A percentile compares a stretch with the other conserved stretches of the same genome.
These are phyloP conservation scores for Epichloe sibirici DNA, from an alignment of 2,329 filamentous ascomycete species.

Conservation along the genomic window DNA sequence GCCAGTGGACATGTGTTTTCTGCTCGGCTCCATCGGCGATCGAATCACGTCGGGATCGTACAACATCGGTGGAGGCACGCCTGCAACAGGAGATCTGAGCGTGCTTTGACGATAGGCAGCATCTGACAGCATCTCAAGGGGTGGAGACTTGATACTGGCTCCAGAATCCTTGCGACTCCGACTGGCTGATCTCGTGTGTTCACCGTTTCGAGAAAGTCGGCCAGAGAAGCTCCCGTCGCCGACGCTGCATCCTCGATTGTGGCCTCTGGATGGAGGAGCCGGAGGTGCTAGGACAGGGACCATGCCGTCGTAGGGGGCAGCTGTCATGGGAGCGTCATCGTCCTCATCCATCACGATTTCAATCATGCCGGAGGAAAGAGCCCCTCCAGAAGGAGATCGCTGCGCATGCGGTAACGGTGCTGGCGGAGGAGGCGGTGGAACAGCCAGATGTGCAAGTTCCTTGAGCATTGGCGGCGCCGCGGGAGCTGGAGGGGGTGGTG, in stretches of 20 bases:
- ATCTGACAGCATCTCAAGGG: constrained; percentile 28
- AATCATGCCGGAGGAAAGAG: constrained; percentile 42
- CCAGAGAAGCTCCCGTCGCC: constrained; percentile 39
- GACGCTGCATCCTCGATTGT: constrained; percentile 45
- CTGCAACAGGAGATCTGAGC: constrained; percentile 17
- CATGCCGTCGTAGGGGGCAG: constrained; percentile 28
- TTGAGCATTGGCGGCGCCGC: constrained; percentile 41
- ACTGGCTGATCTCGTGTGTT: constrained; percentile 48
- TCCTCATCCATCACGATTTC: constrained; percentile 57
- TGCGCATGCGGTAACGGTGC: constrained; percentile 38
- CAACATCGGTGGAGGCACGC: constrained; percentile 21
- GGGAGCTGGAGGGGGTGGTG: constrained; percentile 38
- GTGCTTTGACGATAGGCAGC: constrained; percentile 11
- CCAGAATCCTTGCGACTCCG: constrained; percentile 35
- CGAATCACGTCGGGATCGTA: constrained; percentile 26
- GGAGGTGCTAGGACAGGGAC: constrained; percentile 34
- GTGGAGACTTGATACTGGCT: constrained; percentile 14
- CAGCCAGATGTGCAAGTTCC: constrained; percentile 50
- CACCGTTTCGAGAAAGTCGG: constrained; percentile 44
- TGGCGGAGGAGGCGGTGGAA: constrained; percentile 49
- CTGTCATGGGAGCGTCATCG: constrained; percentile 21
- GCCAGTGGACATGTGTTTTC: constrained; percentile 35
- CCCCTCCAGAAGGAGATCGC: constrained; percentile 31
- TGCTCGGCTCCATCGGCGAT: constrained; percentile 20
- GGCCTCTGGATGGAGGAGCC: constrained; percentile 31